Base-by-base conservation (phyloP, 148 eudicot genomes). In the Amaranthus hypochondriacus region DNA sequence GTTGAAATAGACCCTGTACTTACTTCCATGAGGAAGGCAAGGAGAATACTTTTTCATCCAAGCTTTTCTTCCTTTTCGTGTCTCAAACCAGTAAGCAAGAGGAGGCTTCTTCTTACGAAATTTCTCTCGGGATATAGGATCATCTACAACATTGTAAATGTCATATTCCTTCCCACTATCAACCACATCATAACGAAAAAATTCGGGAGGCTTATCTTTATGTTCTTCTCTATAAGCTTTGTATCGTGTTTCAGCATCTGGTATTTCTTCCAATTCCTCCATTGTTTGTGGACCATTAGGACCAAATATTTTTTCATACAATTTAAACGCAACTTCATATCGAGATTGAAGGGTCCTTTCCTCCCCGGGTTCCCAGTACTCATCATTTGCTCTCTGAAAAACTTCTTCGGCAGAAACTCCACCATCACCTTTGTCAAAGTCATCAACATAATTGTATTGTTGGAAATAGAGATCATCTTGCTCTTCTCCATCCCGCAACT, bases 331-430 rank as follows among this genome's bases (percentile, higher is more conserved):
- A 51, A 73, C 83, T 82, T 92, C 99, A 82, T 66, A 86, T 15
- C 97, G 91, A 71, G 85, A 81, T 67, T 87, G 91, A 49, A 90
- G 13, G 68, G 73, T 87, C 9, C 89, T 85, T 71, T 92, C 96
- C 82, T 95, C 99, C 72, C 97, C 99, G 46, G 97, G 97, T 84
- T 95, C 99, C 99, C 99, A 95, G 57, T 95, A 95, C 77, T 95
- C 96, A 72, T 95, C 99, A 83, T 86, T 85, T 60, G 96, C 92
- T 86, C 78, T 89, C 83, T 95, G 77, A 66, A 92, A 85, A n/a
- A 86, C 58, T 76, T 95, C 97, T 11, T 86, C 88, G 51, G 76
- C 64, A 5, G 92, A 82, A 76, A 86, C 81, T 44, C 93, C 98
- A 69, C 82, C 85, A 69, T 95, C 99, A 75, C 99, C 99, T 88